Conservation (phyloP, 768 basidiomycete species). For the Neoboletus subvelutipes region DNA sequence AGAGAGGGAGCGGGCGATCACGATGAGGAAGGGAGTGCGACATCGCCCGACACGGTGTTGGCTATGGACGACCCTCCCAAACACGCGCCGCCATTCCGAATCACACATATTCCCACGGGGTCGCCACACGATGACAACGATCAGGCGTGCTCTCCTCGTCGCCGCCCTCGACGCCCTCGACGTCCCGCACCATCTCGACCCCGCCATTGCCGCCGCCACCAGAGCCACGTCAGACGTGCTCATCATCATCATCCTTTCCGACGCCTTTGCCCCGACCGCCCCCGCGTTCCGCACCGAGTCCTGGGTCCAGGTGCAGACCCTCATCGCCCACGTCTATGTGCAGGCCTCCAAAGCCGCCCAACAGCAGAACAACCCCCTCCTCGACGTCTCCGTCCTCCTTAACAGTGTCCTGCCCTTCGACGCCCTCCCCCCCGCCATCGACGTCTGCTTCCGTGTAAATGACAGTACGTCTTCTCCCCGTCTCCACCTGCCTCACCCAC, state of each 20-base stretch:
- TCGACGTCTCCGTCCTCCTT: constrained; percentile 78
- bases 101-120: constrained; percentile 16
- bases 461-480: constrained; percentile 39
- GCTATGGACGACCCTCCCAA: not conserved
- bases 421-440: constrained; percentile 37
- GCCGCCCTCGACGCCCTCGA: constrained; percentile 52
- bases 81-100: not conserved
- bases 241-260: constrained; percentile 63
- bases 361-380: constrained; percentile 61
- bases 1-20: constrained; percentile 1
- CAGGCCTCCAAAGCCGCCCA: constrained; percentile 78
- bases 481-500: constrained; percentile 2
- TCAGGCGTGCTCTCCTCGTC: constrained; percentile 42
- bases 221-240: constrained; percentile 49
- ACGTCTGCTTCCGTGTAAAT: constrained; percentile 42
- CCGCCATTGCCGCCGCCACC: constrained; percentile 49
- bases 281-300: constrained; percentile 41
- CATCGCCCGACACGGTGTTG: not conserved
- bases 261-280: constrained; percentile 46
- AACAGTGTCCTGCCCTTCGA: constrained; percentile 51
- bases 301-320: constrained; percentile 71
- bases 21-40: not conserved
- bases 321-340: constrained; percentile 83
- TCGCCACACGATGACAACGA: not conserved
- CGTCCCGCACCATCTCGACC: constrained; percentile 54